These are phyloP conservation scores for Dipteronia sinensis DNA, from an alignment of 345 rosid genomes.

Conservation along the genomic window DNA sequence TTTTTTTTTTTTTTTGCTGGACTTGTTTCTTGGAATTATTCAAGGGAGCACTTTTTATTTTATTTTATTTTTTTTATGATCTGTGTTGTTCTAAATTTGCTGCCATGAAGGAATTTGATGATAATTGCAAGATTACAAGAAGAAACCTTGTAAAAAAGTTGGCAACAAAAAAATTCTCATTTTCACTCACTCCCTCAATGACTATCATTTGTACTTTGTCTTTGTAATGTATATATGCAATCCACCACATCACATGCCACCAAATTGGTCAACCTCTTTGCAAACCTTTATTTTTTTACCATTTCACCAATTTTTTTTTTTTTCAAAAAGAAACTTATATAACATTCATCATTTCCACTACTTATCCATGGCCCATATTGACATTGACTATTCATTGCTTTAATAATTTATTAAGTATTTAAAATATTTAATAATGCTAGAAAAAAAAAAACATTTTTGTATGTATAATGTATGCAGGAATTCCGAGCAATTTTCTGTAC, in stretches of 20 bases:
- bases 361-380: slow-evolving; percentile 1
- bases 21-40: slow-evolving; percentile 29
- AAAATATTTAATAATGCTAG: neutral
- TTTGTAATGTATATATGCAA: slow-evolving; percentile 21
- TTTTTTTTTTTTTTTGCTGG: slow-evolving; percentile 37
- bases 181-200: slow-evolving; percentile 47
- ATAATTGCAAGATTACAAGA: slow-evolving; percentile 47
- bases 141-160: slow-evolving; percentile 26
- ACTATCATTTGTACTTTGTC: slow-evolving; percentile 47
- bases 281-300: neutral
- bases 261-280: slow-evolving; percentile 25
- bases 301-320: slow-evolving; percentile 17
- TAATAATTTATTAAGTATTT: too few species aligned
- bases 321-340: too few species aligned
- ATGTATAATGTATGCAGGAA: too few species aligned
- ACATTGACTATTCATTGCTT: slow-evolving; percentile 17
- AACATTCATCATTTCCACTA: too few species aligned
- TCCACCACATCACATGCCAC: slow-evolving; percentile 7
- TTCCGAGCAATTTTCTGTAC: too few species aligned
- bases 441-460: too few species aligned
- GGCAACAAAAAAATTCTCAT: slow-evolving; percentile 26
- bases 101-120: slow-evolving; percentile 38
- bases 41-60: slow-evolving; percentile 20
- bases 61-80: too few species aligned
- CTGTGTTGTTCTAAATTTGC: slow-evolving; percentile 15